Conservation (phyloP, 2,329 filamentous ascomycete species). For the Aspergillus fischeri region DNA sequence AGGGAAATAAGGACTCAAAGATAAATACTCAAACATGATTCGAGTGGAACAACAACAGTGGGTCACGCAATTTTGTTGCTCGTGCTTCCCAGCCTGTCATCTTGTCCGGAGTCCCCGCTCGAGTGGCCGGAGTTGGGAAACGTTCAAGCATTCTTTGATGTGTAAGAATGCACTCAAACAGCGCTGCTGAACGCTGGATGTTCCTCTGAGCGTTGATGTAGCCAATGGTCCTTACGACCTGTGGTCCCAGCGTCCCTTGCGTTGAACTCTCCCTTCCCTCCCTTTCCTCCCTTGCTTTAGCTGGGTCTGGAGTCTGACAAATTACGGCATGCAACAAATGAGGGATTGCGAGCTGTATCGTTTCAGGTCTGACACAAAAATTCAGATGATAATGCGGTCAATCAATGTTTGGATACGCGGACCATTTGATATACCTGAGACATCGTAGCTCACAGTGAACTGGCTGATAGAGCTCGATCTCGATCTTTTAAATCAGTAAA, state of each 20-base stretch:
- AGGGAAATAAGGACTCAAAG: background rate
- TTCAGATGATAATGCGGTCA: background rate
- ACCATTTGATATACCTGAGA: background rate
- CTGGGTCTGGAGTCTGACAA: background rate
- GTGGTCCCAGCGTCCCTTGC: slow-evolving; percentile 3
- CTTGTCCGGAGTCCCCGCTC: background rate
- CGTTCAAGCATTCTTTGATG: background rate
- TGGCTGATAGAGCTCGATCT: background rate
- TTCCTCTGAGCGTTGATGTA: background rate
- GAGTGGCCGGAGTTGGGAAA: background rate
- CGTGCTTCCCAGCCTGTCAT: background rate
- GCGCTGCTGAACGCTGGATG: background rate
- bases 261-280: background rate
- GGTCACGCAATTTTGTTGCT: background rate
- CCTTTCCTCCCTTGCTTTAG: slow-evolving; percentile 4
- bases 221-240: background rate
- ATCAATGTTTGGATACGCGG: background rate
- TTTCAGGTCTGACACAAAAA: background rate
- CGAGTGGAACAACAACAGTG: background rate
- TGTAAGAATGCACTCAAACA: background rate
- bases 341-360: background rate
- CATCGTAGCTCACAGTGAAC: background rate
- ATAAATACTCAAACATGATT: background rate
- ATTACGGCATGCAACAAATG: background rate
- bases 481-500: background rate